Conservation (phyloP, 257 asterid genomes). For the Solanum chmielewskii region DNA sequence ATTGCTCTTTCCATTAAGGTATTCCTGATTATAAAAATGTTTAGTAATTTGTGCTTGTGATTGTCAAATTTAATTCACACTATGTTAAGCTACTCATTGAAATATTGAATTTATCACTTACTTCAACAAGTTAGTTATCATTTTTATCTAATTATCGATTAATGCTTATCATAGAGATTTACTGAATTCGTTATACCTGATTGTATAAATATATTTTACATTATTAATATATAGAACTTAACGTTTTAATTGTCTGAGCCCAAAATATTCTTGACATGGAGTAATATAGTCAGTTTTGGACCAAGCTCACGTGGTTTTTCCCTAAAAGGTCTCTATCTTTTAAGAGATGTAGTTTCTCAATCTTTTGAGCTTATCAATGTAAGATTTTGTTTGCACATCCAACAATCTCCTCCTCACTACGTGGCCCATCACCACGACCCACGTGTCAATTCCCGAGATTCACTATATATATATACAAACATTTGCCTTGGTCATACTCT, state of each 20-base stretch:
- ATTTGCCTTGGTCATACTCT: background rate
- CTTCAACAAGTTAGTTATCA: background rate
- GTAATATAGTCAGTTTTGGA: background rate
- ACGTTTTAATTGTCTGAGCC: background rate
- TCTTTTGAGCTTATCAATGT: background rate
- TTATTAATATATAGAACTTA: background rate
- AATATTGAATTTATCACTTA: background rate
- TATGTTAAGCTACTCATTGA: background rate
- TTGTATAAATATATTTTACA: background rate
- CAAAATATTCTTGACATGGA: background rate
- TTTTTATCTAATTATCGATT: background rate
- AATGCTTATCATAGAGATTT: background rate
- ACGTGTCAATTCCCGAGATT: background rate
- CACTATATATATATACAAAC: background rate
- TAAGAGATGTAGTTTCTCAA: background rate
- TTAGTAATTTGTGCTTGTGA: background rate
- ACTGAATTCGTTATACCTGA: background rate
- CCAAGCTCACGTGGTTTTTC: background rate
- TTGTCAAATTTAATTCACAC: background rate
- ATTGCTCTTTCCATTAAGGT: slow-evolving; percentile 29
- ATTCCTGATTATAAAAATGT: slow-evolving; percentile 33
- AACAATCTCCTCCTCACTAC: background rate
- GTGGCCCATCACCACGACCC: background rate
- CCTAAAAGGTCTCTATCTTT: background rate
- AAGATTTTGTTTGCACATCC: background rate